Base-by-base conservation (phyloP, 2,329 filamentous ascomycete genomes). In the Arthrobotrys iridis region DNA sequence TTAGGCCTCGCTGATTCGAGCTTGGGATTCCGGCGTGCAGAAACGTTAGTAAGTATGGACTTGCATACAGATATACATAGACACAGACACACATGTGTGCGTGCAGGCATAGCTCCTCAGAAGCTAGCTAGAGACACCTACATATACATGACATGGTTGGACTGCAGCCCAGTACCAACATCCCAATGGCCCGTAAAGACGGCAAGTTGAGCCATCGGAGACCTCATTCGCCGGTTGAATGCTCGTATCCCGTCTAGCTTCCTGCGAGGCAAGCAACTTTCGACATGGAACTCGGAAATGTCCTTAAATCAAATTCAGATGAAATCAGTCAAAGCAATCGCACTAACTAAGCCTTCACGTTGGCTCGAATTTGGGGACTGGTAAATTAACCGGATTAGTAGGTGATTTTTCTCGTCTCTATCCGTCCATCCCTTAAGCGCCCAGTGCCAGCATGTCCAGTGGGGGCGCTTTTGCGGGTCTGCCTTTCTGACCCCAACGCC, bases 321-420 rank as follows among this genome's bases (percentile, higher is more conserved):
- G 66, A 57, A 66, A 60, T 60, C n/a, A 35, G 37, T 35, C 50
- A 43, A 35, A 52, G 13, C 28, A 10, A 24, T 3, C 22, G 5
- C 13, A 30, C n/a, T 50, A 13, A 37, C 50, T 10, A 15, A 40
- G 33, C 43, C n/a, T 55, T 37, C 46, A 43, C n/a, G 11, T 24
- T 46, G 41, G 58, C 24, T 24, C 48, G 15, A 58, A 64, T 35
- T 59, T 59, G 30, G 45, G 60, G 46, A 45, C 22, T 68, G 37
- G 63, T 24, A 63, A 55, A 64, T 68, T 75, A 75, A 37, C 57
- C 71, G 57, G 63, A 64, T 45, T 64, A 68, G 58, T 62, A 75
- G 71, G 55, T 63, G 63, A 75, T 59, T 43, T 62, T 63, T 58
- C 71, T 75, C 71, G 71, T 75, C 41, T 75, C 71, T 75, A 75